Base-by-base conservation (phyloP, 768 basidiomycete genomes). In the Naganishia vishniacii region DNA sequence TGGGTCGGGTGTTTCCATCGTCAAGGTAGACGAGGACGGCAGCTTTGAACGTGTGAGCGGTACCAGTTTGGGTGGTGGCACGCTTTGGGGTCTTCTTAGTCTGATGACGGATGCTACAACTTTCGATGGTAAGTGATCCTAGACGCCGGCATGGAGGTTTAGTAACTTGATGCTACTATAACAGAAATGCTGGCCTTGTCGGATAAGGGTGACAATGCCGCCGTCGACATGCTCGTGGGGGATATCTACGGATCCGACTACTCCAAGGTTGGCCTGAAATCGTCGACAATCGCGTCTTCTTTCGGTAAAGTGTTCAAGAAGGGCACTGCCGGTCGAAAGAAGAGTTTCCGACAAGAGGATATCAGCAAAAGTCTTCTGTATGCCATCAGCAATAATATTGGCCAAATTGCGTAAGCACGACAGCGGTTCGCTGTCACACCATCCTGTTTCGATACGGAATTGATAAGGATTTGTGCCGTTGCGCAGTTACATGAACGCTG, bases 241-340 rank as follows among this genome's bases (percentile, higher is more conserved):
- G 95, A 99, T 79, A 99, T 99, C 70, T 99, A 95, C 76, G 91
- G 95, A n/a, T 88, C 90, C 69, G 95, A 97, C 79, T 97, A 97
- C 80, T 86, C 84, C 77, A 87, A 88, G 66, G 84, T 99, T 37
- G 95, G 95, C 18, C 84, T 99, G 61, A 98, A 98, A 78, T 95
- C 93, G 37, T 93, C 90, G 8, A 95, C 88, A 80, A 99, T 99
- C 73, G 95, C 95, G 12, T 94, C 91, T 68, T 90, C 91, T 25
- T 98, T 99, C 78, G 95, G 95, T 15, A 99, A 98, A 73, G 95
- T 99, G 41, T 98, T 99, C 81, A 88, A 88, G 77, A 90, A 92
- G 79, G 81, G 78, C 20, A 60, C 61, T 23, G 68, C 69, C 1
- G 73, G 48, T 20, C 82, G 85, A 78, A 91, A 88, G 79, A 82